A percentile compares a stretch with the other conserved stretches of the same genome.
phyloP scores from a whole-genome alignment of 306 rosid genomes.

The Inga oerstediana region DNA sequence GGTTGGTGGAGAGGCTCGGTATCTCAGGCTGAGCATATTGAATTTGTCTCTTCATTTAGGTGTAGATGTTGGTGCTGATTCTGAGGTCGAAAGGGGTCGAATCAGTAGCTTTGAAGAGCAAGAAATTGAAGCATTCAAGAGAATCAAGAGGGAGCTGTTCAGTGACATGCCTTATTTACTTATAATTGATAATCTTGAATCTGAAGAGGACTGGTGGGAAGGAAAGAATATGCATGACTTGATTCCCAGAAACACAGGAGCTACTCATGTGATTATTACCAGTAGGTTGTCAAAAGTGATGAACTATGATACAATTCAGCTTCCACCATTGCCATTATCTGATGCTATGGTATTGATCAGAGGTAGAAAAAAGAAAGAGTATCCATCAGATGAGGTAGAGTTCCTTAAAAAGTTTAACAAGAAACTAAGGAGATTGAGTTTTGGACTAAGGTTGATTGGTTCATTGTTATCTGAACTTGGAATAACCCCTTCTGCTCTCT shows the following conservation, averaged over 20 bases:
- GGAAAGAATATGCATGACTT: constrained; percentile 75
- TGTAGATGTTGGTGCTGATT: constrained; percentile 80
- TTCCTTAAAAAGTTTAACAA: constrained; percentile 60
- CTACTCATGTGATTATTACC: constrained; percentile 81
- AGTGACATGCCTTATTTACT: constrained; percentile 81
- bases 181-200: constrained; percentile 85
- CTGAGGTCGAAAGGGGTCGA: constrained; percentile 72
- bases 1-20: constrained; percentile 85
- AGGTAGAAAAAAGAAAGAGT: constrained; percentile 76
- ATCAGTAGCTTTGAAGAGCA: constrained; percentile 90
- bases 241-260: constrained; percentile 79
- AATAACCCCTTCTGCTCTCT: constrained; percentile 62
- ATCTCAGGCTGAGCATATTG: constrained; percentile 75
- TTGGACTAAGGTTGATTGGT: constrained; percentile 74
- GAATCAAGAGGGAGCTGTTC: constrained; percentile 79
- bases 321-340: constrained; percentile 57
- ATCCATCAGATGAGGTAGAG: constrained; percentile 59
- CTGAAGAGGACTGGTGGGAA: constrained; percentile 87
- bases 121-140: constrained; percentile 82
- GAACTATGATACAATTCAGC: constrained; percentile 68
- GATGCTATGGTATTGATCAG: constrained; percentile 76
- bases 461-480: constrained; percentile 73
- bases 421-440: constrained; percentile 71
- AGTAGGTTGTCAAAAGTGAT: constrained; percentile 62
- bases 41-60: constrained; percentile 70